Conservation (phyloP, 1,139 yeast genomes). For the Blastobotrys buckinghamii region DNA sequence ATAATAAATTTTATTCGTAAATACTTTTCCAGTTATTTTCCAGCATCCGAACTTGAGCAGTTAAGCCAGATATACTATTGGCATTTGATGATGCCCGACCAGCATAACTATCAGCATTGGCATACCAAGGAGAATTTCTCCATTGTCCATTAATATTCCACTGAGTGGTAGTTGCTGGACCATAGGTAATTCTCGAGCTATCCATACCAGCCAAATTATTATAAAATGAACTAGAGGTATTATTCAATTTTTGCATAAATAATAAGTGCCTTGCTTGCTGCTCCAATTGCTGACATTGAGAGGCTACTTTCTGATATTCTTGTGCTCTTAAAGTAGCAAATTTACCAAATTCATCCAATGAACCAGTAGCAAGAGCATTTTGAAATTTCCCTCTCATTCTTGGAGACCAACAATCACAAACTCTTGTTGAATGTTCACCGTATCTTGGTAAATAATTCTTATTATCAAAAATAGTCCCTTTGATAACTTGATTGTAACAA, state of each 20-base stretch:
- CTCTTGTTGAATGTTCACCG: background rate
- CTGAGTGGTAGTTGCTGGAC: background rate
- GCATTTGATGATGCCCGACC: background rate
- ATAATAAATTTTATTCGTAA: too few species aligned
- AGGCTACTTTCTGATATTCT: background rate
- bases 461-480: background rate
- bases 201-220: background rate
- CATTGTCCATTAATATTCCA: background rate
- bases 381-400: background rate
- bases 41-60: too few species aligned
- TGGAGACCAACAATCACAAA: constrained; percentile 5
- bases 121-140: background rate
- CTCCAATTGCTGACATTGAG: background rate
- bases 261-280: background rate
- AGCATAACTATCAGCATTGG: background rate
- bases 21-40: too few species aligned
- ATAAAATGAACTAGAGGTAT: background rate
- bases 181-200: background rate
- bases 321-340: background rate
- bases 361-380: background rate
- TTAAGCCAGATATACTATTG: too few species aligned
- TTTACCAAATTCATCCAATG: background rate
- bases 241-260: background rate
- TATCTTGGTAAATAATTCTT: background rate
- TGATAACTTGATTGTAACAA: background rate